Percentiles rank a stretch among this genome's conserved stretches.
Evolutionary conservation across 306 rosid genomes (phyloP).

Genomic region (Quillaja saponaria): DNA sequence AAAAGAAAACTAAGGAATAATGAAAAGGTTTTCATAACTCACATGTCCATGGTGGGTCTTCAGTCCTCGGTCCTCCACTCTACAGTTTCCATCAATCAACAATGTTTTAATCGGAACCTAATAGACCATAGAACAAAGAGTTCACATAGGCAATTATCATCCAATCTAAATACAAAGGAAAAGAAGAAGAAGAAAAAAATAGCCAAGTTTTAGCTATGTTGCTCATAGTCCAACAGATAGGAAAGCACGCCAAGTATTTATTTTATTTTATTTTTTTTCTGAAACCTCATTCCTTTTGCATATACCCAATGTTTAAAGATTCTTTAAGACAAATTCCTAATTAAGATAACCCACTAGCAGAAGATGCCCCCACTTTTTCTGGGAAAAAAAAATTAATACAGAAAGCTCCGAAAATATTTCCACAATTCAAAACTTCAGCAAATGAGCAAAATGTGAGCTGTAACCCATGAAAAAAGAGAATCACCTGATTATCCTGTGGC

Average conservation of each 20-base stretch:
- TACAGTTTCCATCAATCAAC: constrained; percentile 93
- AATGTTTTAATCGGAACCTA: constrained; percentile 93
- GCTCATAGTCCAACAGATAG: constrained; percentile 4
- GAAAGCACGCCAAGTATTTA: background rate
- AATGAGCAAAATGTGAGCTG: background rate
- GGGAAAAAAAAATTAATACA: background rate
- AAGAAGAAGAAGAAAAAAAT: constrained; percentile 6
- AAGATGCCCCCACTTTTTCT: constrained; percentile 12
- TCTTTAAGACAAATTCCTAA: background rate
- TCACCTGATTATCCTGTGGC: constrained; percentile 92
- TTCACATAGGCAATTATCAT: constrained; percentile 8
- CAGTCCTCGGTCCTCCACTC: constrained; percentile 99
- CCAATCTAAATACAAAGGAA: constrained; percentile 16
- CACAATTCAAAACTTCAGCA: constrained; percentile 11
- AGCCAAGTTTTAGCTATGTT: constrained; percentile 13
- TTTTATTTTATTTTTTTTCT: too few relatives aligned
- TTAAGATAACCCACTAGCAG: background rate
- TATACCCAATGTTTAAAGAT: background rate
- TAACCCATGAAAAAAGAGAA: background rate
- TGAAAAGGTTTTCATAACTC: constrained; percentile 40
- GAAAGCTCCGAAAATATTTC: constrained; percentile 11
- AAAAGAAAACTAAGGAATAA: too few relatives aligned
- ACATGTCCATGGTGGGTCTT: constrained; percentile 99
- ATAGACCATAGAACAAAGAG: constrained; percentile 31
- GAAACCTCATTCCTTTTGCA: constrained; percentile 11